Conservation (phyloP, 305 asterid genomes). For the Ilex paraguariensis region DNA sequence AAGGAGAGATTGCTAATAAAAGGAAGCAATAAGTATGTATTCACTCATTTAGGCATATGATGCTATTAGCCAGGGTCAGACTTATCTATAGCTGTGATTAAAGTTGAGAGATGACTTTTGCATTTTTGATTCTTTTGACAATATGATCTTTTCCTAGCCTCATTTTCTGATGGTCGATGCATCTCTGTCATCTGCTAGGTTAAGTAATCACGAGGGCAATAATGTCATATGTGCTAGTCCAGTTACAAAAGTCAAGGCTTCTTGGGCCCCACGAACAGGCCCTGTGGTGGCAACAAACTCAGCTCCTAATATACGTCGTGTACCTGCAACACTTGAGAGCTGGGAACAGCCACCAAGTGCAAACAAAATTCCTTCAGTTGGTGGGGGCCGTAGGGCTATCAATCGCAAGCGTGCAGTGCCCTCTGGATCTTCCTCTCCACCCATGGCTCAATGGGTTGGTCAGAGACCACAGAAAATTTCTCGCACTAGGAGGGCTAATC, state of each 20-base stretch:
- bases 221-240: slow-evolving; percentile 47
- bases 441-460: slow-evolving; percentile 96
- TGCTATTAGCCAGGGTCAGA: not conserved
- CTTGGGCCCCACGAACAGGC: slow-evolving; percentile 84
- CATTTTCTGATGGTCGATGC: slow-evolving; percentile 9
- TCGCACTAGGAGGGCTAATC: slow-evolving; percentile 89
- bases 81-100: not conserved
- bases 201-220: slow-evolving; percentile 75
- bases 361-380: slow-evolving; percentile 48
- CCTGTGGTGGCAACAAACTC: slow-evolving; percentile 42
- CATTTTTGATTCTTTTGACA: not conserved
- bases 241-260: slow-evolving; percentile 76
- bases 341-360: slow-evolving; percentile 73
- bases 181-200: slow-evolving; percentile 42
- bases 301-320: slow-evolving; percentile 48
- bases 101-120: not conserved
- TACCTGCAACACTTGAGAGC: slow-evolving; percentile 66
- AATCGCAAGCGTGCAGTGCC: slow-evolving; percentile 81
- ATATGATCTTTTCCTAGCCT: not conserved
- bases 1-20: slow-evolving; percentile 74
- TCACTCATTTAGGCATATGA: not conserved
- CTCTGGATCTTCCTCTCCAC: slow-evolving; percentile 80
- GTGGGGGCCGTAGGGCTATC: slow-evolving; percentile 37
- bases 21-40: slow-evolving; percentile 69
- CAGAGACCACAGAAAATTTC: slow-evolving; percentile 94